Base-by-base conservation (phyloP, 345 rosid species). In the Acer saccharum region DNA sequence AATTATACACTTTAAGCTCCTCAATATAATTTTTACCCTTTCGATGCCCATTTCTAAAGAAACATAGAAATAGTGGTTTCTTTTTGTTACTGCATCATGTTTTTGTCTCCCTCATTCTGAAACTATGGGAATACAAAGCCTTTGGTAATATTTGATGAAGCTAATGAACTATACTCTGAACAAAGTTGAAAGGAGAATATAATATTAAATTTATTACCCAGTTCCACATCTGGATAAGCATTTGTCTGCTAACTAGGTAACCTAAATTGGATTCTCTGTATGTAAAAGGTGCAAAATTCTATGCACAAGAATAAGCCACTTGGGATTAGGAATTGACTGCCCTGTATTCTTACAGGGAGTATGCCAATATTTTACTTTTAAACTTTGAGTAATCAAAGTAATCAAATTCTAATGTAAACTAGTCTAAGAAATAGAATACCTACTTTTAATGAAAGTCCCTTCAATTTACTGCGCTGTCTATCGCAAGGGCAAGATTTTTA, bases 271-370 rank as follows among this genome's bases (percentile, higher is more conserved):
- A 32, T 39, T 17, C 75, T 57, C 10, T 55, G 65, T 39, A 18
- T 71, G 11, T 32, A 32, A 57, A 25, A 55, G 27, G 65, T n/a
- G 41, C 63, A 10, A 43, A 10, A 35, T 55, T 72, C 27, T 20
- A 21, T 10, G 43, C 1, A 32, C 32, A 54, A 41, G 67, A 60
- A 41, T 23, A 52, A 55, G 11, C 58, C 52, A 8, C 18, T 57
- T 72, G 75, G 65, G 48, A n/a, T 72, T 72, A 18, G 9, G 44
- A 54, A 55, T 18, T 69, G 8, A 55, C 74, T 32, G 63, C 17
- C 2, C 55, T 29, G 46, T 32, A 9, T 52, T 39, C 0, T 35
- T 20, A 18, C n/a, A 27, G 64, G 44, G 21, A 10, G 44, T 29
- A 14, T 13, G 74, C 54, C 43, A 32, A 27, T 64, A 18, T 57